phyloP scores from a whole-genome alignment of 1,284 basidiomycete genomes.

The Ustilago crameri region DNA sequence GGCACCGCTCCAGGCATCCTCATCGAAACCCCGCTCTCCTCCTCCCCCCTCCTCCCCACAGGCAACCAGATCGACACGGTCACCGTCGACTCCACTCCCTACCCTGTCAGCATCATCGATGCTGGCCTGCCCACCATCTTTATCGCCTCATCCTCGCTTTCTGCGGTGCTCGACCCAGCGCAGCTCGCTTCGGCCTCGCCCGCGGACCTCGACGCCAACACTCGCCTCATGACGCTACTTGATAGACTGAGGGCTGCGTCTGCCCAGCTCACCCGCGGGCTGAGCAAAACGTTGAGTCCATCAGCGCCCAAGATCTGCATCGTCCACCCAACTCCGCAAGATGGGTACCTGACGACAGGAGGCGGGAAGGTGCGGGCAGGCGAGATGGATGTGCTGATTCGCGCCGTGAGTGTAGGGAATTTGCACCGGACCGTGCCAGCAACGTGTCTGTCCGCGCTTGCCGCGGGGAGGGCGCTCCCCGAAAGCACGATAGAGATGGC shows the following conservation, averaged over 20 bases:
- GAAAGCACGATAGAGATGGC: slow-evolving; percentile 46
- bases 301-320: slow-evolving; percentile 66
- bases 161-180: slow-evolving; percentile 21
- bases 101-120: slow-evolving; percentile 56
- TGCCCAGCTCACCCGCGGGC: slow-evolving; percentile 28
- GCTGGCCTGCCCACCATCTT: slow-evolving; percentile 64
- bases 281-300: slow-evolving; percentile 38
- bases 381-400: slow-evolving; percentile 55
- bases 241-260: slow-evolving; percentile 52
- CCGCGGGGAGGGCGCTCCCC: slow-evolving; percentile 37
- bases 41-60: slow-evolving; percentile 41
- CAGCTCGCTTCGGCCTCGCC: slow-evolving; percentile 12
- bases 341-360: slow-evolving; percentile 52
- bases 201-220: slow-evolving; percentile 53
- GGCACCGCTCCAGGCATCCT: slow-evolving; percentile 56
- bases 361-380: slow-evolving; percentile 20
- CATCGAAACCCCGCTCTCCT: slow-evolving; percentile 58
- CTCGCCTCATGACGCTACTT: slow-evolving; percentile 34
- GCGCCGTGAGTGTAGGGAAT: slow-evolving; percentile 60
- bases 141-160: slow-evolving; percentile 43
- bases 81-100: slow-evolving; percentile 10
- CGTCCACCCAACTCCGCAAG: slow-evolving; percentile 40
- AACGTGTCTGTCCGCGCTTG: slow-evolving; percentile 61
- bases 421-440: slow-evolving; percentile 63
- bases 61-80: slow-evolving; percentile 46